Evolutionary conservation across 306 rosid species (phyloP).

Genomic region (Glycyrrhiza uralensis): DNA sequence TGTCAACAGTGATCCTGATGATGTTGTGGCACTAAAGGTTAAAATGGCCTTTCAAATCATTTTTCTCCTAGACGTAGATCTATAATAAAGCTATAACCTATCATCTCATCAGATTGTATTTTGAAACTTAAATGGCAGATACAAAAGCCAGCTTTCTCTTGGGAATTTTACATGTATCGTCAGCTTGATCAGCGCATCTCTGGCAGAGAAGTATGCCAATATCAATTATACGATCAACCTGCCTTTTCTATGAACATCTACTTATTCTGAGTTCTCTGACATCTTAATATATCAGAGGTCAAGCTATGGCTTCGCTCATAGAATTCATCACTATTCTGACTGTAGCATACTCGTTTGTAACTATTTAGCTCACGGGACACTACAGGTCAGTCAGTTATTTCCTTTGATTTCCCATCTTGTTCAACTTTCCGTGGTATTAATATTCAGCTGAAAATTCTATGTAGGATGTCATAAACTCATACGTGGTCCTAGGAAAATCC

Average conservation of each 20-base stretch:
- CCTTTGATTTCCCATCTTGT: background rate
- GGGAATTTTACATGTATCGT: constrained; percentile 96
- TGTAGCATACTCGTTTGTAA: constrained; percentile 76
- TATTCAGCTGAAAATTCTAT: constrained; percentile 22
- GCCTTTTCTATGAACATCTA: constrained; percentile 29
- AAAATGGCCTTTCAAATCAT: constrained; percentile 1
- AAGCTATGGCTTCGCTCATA: constrained; percentile 76
- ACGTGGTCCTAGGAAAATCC: constrained; percentile 58
- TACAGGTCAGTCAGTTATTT: constrained; percentile 66
- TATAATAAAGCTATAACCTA: background rate
- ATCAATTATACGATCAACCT: constrained; percentile 17
- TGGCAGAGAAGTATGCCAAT: constrained; percentile 53
- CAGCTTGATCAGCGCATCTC: constrained; percentile 76
- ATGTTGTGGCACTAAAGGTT: constrained; percentile 86
- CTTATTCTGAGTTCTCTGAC: constrained; percentile 35
- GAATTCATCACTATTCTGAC: constrained; percentile 74
- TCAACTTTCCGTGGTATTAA: constrained; percentile 14
- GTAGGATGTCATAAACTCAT: constrained; percentile 85
- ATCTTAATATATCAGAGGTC: constrained; percentile 60
- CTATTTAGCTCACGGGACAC: constrained; percentile 80
- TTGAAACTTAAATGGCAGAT: constrained; percentile 49
- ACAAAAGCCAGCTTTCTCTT: constrained; percentile 86
- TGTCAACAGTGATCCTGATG: constrained; percentile 63
- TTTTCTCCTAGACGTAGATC: background rate
- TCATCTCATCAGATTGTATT: constrained; percentile 20